A percentile compares a stretch with the other conserved stretches of the same genome.
Conservation (phyloP, 2,329 filamentous ascomycete genomes). For the Botryotinia calthae region DNA sequence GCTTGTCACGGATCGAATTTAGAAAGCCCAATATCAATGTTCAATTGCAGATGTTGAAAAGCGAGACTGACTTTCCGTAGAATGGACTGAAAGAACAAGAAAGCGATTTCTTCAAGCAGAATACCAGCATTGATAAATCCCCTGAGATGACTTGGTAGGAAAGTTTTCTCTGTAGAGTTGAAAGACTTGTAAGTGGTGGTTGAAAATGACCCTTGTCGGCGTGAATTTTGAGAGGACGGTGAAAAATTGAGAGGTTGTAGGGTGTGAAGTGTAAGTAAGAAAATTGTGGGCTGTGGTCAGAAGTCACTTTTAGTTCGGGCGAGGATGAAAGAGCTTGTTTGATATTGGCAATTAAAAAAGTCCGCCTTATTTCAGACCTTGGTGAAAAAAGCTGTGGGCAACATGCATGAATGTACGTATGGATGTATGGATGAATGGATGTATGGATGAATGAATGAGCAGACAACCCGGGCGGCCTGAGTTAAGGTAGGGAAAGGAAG, state of each 20-base stretch:
- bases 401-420: not conserved
- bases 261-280: not conserved
- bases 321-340: not conserved
- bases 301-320: not conserved
- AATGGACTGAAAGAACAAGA: not conserved
- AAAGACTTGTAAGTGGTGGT: not conserved
- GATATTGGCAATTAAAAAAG: not conserved
- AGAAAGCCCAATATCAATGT: not conserved
- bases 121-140: not conserved
- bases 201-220: not conserved
- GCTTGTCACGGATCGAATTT: not conserved
- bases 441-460: not conserved
- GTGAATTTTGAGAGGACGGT: not conserved
- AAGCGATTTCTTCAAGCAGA: not conserved
- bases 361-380: not conserved
- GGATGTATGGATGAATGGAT: too few species aligned
- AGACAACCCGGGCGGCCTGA: not conserved
- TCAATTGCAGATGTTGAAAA: not conserved
- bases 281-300: not conserved
- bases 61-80: not conserved
- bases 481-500: not conserved
- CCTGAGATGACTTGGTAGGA: not conserved
- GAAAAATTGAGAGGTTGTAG: not conserved
- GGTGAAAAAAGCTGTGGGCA: not conserved
- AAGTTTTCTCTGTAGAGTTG: not conserved